A percentile compares a stretch with the other conserved stretches of the same genome.
These are phyloP conservation scores for Nigrospora oryzae DNA, from an alignment of 2,329 filamentous ascomycete genomes.

Conservation along the genomic window DNA sequence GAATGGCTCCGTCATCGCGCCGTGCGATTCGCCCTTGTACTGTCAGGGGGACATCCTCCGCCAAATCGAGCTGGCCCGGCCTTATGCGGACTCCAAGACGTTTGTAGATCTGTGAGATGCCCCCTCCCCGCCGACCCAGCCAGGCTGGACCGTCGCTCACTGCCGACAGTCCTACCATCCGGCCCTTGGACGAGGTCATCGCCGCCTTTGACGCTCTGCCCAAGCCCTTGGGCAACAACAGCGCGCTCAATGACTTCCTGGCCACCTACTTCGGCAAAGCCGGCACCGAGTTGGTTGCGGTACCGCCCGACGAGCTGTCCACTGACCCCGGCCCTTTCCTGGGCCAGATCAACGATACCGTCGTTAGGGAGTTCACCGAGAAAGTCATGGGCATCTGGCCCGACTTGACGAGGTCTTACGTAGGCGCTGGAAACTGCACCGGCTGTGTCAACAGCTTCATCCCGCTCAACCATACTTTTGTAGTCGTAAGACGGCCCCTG, in stretches of 20 bases:
- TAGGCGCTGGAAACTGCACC: conserved; percentile 42
- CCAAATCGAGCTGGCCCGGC: conserved; percentile 53
- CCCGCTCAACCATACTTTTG: conserved; percentile 57
- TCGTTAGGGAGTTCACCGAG: conserved; percentile 49
- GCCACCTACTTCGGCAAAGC: conserved; percentile 53
- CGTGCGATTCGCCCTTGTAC: conserved; percentile 61
- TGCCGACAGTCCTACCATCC: conserved; percentile 45
- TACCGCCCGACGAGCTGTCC: conserved; percentile 39
- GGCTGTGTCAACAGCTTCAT: conserved; percentile 58
- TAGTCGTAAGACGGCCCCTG: conserved; percentile 29
- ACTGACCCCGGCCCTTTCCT: conserved; percentile 50
- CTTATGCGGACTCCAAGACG: conserved; percentile 61
- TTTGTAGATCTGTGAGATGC: conserved; percentile 57
- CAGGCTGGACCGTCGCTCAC: background rate
- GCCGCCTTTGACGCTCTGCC: conserved; percentile 50
- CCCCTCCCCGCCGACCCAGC: no score
- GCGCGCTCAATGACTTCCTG: conserved; percentile 54
- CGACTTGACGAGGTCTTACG: conserved; percentile 53
- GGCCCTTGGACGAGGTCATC: conserved; percentile 50
- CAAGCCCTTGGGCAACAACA: conserved; percentile 55
- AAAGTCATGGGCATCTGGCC: conserved; percentile 65
- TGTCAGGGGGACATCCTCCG: conserved; percentile 57
- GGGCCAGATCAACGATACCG: conserved; percentile 44
- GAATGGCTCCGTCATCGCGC: conserved; percentile 52
- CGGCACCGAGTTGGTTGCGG: conserved; percentile 51